Conservation (phyloP, 768 basidiomycete genomes). For the Mycena epipterygia region DNA sequence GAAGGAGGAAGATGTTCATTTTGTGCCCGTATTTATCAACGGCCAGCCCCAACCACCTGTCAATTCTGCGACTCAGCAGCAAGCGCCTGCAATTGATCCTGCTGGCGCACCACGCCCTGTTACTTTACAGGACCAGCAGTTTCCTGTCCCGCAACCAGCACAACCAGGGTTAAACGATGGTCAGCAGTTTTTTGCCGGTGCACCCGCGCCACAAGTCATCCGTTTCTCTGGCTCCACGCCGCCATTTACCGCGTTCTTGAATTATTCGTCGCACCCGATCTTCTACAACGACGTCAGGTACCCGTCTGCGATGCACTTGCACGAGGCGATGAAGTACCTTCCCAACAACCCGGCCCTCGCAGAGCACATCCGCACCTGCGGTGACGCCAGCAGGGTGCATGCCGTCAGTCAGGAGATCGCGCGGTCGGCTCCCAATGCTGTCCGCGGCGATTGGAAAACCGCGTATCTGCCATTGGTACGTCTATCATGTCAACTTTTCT, state of each 20-base stretch:
- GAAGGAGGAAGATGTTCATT: constrained; percentile 33
- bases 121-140: constrained; percentile 14
- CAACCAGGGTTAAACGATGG: not conserved
- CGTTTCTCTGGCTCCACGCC: constrained; percentile 30
- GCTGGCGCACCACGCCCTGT: constrained; percentile 5
- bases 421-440: constrained; percentile 45
- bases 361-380: constrained; percentile 65
- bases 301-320: constrained; percentile 81
- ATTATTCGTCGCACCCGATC: constrained; percentile 75
- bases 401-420: constrained; percentile 41
- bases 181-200: constrained; percentile 2
- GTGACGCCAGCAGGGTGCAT: constrained; percentile 53
- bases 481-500: constrained; percentile 25
- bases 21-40: constrained; percentile 37
- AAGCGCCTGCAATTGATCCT: not conserved
- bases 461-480: constrained; percentile 66
- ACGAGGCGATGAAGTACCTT: constrained; percentile 81
- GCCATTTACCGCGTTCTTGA: constrained; percentile 66
- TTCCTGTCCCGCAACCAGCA: constrained; percentile 1
- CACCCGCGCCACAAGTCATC: constrained; percentile 19
- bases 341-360: constrained; percentile 64
- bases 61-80: constrained; percentile 8
- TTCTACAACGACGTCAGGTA: constrained; percentile 67
- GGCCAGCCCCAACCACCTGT: constrained; percentile 19
- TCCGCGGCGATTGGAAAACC: constrained; percentile 70